Conservation (phyloP, 2,329 filamentous ascomycete species). For the Hymenoscyphus fraxineus region DNA sequence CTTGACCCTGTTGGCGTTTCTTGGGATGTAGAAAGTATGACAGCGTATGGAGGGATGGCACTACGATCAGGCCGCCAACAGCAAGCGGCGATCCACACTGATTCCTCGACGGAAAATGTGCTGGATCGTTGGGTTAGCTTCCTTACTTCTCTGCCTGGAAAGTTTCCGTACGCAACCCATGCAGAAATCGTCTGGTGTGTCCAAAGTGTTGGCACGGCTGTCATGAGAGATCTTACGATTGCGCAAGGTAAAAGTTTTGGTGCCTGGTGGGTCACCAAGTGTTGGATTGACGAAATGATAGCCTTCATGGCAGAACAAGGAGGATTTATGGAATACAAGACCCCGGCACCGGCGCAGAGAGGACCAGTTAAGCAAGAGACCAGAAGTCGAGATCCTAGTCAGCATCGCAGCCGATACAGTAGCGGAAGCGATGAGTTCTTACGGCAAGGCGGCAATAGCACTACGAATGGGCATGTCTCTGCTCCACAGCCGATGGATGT, state of each 20-base stretch:
- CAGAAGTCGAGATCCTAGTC: conserved; percentile 25
- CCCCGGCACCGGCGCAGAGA: conserved; percentile 35
- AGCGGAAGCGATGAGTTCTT: conserved; percentile 34
- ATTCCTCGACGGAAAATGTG: conserved; percentile 57
- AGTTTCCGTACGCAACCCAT: conserved; percentile 71
- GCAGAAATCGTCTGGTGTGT: conserved; percentile 74
- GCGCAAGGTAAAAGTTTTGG: conserved; percentile 75
- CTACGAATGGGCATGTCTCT: conserved; percentile 21
- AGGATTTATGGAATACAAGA: conserved; percentile 70
- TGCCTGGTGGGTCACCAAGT: conserved; percentile 94
- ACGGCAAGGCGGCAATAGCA: conserved; percentile 22
- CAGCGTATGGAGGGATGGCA: conserved; percentile 56
- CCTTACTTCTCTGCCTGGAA: conserved; percentile 61
- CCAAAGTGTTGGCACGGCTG: conserved; percentile 69
- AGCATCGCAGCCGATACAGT: conserved; percentile 31
- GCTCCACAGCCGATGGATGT: conserved; percentile 33
- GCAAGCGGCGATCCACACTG: conserved; percentile 37
- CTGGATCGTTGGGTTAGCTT: conserved; percentile 77
- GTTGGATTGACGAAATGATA: conserved; percentile 93
- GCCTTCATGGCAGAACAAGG: conserved; percentile 85
- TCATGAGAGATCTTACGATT: conserved; percentile 78
- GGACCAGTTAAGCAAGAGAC: conserved; percentile 25
- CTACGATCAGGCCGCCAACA: conserved; percentile 44
- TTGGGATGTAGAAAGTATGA: conserved; percentile 61
- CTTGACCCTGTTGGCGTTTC: conserved; percentile 64